Evolutionary conservation across 257 asterid species (phyloP).

Genomic region (Primulina huaijiensis): DNA sequence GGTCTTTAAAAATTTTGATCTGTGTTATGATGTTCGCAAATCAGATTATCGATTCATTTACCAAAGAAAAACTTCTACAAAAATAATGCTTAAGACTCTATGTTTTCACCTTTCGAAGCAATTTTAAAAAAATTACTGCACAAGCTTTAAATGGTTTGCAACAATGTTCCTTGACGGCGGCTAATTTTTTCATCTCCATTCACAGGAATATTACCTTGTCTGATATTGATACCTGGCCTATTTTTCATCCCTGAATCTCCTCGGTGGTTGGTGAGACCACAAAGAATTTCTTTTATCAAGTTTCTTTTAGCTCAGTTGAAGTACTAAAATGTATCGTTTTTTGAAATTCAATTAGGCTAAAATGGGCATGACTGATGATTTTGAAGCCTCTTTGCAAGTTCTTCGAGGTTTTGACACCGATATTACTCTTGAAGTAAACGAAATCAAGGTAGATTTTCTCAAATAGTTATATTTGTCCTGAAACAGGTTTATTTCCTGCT

Average conservation of each 20-base stretch:
- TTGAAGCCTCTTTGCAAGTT: constrained; percentile 62
- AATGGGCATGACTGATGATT: constrained; percentile 60
- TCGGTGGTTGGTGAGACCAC: constrained; percentile 78
- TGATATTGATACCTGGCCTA: constrained; percentile 62
- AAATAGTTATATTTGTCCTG: neutral
- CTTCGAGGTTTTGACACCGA: constrained; percentile 73
- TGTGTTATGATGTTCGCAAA: neutral
- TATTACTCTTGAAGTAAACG: constrained; percentile 53
- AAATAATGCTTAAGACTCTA: neutral
- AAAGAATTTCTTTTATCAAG: neutral
- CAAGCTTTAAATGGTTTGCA: neutral
- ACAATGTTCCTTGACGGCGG: constrained; percentile 3
- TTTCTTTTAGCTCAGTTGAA: constrained; percentile 1
- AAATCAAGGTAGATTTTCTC: constrained; percentile 46
- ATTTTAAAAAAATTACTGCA: neutral
- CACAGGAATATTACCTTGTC: constrained; percentile 76
- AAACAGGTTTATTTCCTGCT: neutral
- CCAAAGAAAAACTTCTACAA: neutral
- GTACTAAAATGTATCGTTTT: constrained; percentile 6
- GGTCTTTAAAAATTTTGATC: neutral
- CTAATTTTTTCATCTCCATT: constrained; percentile 22
- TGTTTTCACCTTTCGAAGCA: neutral
- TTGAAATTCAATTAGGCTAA: constrained; percentile 44
- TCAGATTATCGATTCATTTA: constrained; percentile 6
- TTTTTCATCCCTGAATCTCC: constrained; percentile 88